Percentiles rank a stretch among this genome's conserved stretches.
Conservation (phyloP, 1,284 basidiomycete species). For the Polyporus tsugae region DNA sequence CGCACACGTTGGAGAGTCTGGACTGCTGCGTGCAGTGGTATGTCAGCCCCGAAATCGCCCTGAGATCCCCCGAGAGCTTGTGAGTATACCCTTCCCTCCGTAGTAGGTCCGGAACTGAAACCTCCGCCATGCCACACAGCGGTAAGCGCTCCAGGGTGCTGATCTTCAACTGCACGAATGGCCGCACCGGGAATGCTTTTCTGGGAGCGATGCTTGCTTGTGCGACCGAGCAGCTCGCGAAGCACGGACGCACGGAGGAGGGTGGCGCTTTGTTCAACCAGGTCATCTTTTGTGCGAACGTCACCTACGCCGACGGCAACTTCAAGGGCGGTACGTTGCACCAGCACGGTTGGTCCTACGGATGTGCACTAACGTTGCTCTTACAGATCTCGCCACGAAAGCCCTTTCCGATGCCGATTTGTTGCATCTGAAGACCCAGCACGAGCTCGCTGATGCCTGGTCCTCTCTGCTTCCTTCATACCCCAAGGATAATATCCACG, state of each 20-base stretch:
- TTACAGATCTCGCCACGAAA: constrained; percentile 75
- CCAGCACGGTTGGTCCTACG: not conserved
- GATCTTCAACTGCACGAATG: constrained; percentile 97
- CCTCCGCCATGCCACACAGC: not conserved
- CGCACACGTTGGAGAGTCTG: constrained; percentile 94
- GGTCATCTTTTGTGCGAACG: constrained; percentile 96
- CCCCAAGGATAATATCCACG: constrained; percentile 69
- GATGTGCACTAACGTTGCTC: constrained; percentile 20
- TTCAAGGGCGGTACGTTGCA: constrained; percentile 84
- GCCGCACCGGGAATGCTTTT: constrained; percentile 83
- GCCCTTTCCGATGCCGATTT: constrained; percentile 73
- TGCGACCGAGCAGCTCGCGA: constrained; percentile 54
- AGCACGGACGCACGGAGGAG: constrained; percentile 48
- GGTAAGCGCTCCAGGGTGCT: constrained; percentile 59
- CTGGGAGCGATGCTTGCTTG: constrained; percentile 67
- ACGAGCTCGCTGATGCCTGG: constrained; percentile 83
- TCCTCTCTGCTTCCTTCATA: constrained; percentile 67
- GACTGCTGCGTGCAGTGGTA: constrained; percentile 92
- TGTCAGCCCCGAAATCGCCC: constrained; percentile 59
- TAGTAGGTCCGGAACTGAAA: not conserved
- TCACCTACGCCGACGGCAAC: constrained; percentile 89
- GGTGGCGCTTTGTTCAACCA: constrained; percentile 74
- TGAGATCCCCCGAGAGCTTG: constrained; percentile 41
- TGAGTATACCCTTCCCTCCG: constrained; percentile 20
- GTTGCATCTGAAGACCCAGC: constrained; percentile 76